phyloP scores from a whole-genome alignment of 108 stramenopile species.

The Cyclotella baltica region DNA sequence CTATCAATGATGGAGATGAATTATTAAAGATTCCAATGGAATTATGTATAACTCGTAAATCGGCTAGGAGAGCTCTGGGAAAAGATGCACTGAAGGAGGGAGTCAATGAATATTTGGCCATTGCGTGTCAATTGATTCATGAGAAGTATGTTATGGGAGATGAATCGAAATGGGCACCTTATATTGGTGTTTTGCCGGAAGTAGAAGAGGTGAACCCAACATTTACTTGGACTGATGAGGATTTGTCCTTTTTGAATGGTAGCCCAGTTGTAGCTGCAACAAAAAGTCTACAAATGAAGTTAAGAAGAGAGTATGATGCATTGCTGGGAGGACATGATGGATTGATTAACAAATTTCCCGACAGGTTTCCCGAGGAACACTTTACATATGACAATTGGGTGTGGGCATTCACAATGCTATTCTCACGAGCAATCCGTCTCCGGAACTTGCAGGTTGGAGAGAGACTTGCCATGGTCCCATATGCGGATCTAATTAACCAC shows the following conservation, averaged over 20 bases:
- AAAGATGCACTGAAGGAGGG: conserved; percentile 76
- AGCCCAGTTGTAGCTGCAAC: conserved; percentile 93
- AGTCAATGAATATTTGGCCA: conserved; percentile 94
- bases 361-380: conserved; percentile 82
- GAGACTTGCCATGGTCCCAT: conserved; percentile 91
- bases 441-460: conserved; percentile 82
- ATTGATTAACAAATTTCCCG: conserved; percentile 67
- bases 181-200: conserved; percentile 92
- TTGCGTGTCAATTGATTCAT: conserved; percentile 93
- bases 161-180: conserved; percentile 78
- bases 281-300: conserved; percentile 84
- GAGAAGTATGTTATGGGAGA: conserved; percentile 83
- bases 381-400: conserved; percentile 90
- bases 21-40: conserved; percentile 85
- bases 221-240: conserved; percentile 94
- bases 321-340: conserved; percentile 77
- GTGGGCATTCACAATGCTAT: conserved; percentile 97
- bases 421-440: conserved; percentile 88
- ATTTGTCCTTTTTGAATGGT: conserved; percentile 87
- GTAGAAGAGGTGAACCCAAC: conserved; percentile 92
- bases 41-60: conserved; percentile 87
- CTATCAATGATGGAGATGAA: conserved; percentile 93
- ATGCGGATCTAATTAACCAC: conserved; percentile 97
- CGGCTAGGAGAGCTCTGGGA: conserved; percentile 80
- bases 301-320: conserved; percentile 85